Evolutionary conservation across 2,329 filamentous ascomycete species (phyloP), one percentile per base, ranked within the genome.

Genomic region (Anthostomella pinea): DNA sequence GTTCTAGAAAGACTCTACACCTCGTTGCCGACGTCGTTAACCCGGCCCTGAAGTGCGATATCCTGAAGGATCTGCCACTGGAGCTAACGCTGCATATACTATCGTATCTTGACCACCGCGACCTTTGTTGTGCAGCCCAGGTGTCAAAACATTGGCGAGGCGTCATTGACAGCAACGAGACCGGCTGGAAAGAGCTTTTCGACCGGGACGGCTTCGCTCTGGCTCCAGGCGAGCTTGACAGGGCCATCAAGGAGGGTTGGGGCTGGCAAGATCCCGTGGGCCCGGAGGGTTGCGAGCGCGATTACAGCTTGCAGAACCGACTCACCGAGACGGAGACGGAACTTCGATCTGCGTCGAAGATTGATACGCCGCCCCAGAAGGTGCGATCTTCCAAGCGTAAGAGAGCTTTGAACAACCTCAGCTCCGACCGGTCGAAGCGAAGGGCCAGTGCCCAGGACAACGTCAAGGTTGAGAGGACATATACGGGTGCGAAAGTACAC

Each of bases 111-210:
- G 86, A 95, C 57, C 75, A 85, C 38, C 80, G 81, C 51, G 93
- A 91, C 51, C 81, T 97, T 53, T 96, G 90, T 60, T 84, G 82
- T 44, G 89, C 90, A 8, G 87, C 93, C 2, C 90, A 93, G 54
- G 93, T 97, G 4, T 97, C 91, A 0, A 96, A 87, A 62, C 84
- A 86, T 57, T 98, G 93, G 93, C 81, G 93, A 27, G 82, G 85
- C 46, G 82, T 95, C 24, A 81, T 95, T 34, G 91, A 97, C 55
- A 85, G 85, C 6, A 91, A 97, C 57, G 93, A 98, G 65, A 90
- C 85, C 30, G 88, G 90, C 10, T 98, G 93, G 93, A 97, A 94
- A 64, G 85, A 90, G 46, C 71, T 96, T 1, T 82, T 98, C 26
- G 89, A 95, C 44, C 73, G 72, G 1, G 89, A 96, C 58, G 88